These are phyloP conservation scores for Halocafeteria seosinensis DNA, from an alignment of 108 stramenopile genomes.

Conservation along the genomic window DNA sequence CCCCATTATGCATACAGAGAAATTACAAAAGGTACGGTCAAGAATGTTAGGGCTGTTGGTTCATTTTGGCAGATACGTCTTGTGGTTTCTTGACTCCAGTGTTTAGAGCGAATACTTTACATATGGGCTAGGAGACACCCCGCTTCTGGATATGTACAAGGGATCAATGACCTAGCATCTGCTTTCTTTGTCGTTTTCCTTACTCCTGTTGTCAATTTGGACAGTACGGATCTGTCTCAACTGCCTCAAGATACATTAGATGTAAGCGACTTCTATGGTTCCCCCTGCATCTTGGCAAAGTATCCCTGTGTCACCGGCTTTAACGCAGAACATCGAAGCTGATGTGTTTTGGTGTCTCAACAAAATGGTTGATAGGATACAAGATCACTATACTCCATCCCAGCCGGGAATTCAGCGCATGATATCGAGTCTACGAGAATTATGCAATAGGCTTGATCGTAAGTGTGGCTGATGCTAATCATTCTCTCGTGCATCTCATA, in stretches of 20 bases:
- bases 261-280: slow-evolving; percentile 23
- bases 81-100: no score
- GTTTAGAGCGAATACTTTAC: slow-evolving; percentile 71
- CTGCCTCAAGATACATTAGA: slow-evolving; percentile 42
- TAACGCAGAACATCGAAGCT: slow-evolving; percentile 53
- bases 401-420: slow-evolving; percentile 94
- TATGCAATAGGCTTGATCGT: slow-evolving; percentile 69
- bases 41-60: no score
- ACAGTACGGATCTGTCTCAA: slow-evolving; percentile 33
- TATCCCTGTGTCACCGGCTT: slow-evolving; percentile 11
- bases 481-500: not conserved
- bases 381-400: slow-evolving; percentile 88
- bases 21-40: slow-evolving; percentile 50
- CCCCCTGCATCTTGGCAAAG: slow-evolving; percentile 20
- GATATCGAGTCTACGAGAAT: slow-evolving; percentile 73
- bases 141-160: slow-evolving; percentile 82
- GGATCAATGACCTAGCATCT: slow-evolving; percentile 88
- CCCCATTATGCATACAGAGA: slow-evolving; percentile 73
- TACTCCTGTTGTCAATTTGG: slow-evolving; percentile 51
- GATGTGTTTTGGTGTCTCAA: slow-evolving; percentile 92
- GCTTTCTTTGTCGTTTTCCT: slow-evolving; percentile 74
- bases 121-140: slow-evolving; percentile 87
- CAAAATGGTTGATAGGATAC: slow-evolving; percentile 76
- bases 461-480: no score
- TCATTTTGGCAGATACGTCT: no score